Evolutionary conservation across 2,329 filamentous ascomycete species (phyloP), one percentile per base, ranked within the genome.

Genomic region (Fusarium piperis): DNA sequence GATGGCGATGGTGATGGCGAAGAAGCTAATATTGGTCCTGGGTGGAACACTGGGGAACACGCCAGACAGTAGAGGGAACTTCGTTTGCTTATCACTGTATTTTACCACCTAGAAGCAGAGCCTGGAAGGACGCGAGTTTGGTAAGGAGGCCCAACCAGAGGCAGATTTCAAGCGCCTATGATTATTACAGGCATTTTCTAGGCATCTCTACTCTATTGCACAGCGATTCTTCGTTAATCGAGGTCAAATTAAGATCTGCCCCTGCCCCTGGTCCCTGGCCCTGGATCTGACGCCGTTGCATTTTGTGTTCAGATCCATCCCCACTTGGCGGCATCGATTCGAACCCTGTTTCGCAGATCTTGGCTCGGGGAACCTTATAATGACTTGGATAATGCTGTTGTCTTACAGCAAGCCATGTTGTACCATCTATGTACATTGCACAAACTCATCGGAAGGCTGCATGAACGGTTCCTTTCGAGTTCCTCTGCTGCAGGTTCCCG

Each of bases 291-390:
- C 44, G 26, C 44, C 44, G 44, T 48, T 48, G 26, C 44, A 48
- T 48, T 48, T 48, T 48, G 44, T 48, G 44, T 48, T 48, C 26
- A 48, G 44, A 48, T 48, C 44, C 26, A 48, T 28, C 26, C 48
- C 48, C 48, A 52, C 48, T 33, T 52, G 48, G 48, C 48, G 48
- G 30, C n/a, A 53, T 53, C 28, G 48, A 16, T 16, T 20, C n/a
- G 20, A 53, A 35, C 30, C 18, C 15, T 35, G 28, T 53, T 23
- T 53, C 15, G 48, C 18, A 33, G 48, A 53, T 35, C 48, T 11
- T 2, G 48, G n/a, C 48, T 6, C 18, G 15, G 9, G 48, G 48
- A 53, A 35, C 48, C 48, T 20, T 35, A 13, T 12, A 52, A 33
- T 53, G 16, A 48, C 44, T 23, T 53, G 48, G 30, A 23, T 53